Evolutionary conservation across 2,329 filamentous ascomycete genomes (phyloP).

Genomic region (Hirsutella thompsonii): DNA sequence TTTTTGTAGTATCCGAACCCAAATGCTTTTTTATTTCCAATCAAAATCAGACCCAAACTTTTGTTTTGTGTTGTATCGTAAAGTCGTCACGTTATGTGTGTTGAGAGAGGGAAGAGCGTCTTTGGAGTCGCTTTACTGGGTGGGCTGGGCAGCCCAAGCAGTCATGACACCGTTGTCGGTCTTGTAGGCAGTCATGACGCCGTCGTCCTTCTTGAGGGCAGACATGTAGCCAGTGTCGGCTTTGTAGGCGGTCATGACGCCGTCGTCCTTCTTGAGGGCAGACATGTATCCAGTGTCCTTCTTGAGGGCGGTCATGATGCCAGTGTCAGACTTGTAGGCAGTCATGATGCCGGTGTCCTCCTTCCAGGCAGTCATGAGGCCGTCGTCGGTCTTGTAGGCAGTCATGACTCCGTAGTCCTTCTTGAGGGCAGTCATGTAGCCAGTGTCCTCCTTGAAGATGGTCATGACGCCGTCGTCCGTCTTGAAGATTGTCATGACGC

Average conservation of each 20-base stretch:
- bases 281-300: background rate
- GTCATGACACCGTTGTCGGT: slow-evolving; percentile 2
- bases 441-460: background rate
- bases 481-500: slow-evolving; percentile 6
- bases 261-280: background rate
- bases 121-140: background rate
- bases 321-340: background rate
- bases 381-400: slow-evolving; percentile 5
- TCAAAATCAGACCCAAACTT: background rate
- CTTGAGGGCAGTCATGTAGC: slow-evolving; percentile 6
- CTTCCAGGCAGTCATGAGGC: background rate
- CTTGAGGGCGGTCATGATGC: background rate
- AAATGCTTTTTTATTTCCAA: no score
- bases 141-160: slow-evolving; percentile 2
- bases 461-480: background rate
- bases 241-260: slow-evolving; percentile 1
- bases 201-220: no score
- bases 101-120: no score
- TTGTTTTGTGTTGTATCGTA: background rate
- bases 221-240: no score
- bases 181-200: no score
- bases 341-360: background rate
- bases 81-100: background rate
- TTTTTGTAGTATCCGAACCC: background rate
- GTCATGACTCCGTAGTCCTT: slow-evolving; percentile 5